A percentile compares a stretch with the other conserved stretches of the same genome.
phyloP scores from a whole-genome alignment of 805 yeast species.

The Lachancea dasiensis region DNA sequence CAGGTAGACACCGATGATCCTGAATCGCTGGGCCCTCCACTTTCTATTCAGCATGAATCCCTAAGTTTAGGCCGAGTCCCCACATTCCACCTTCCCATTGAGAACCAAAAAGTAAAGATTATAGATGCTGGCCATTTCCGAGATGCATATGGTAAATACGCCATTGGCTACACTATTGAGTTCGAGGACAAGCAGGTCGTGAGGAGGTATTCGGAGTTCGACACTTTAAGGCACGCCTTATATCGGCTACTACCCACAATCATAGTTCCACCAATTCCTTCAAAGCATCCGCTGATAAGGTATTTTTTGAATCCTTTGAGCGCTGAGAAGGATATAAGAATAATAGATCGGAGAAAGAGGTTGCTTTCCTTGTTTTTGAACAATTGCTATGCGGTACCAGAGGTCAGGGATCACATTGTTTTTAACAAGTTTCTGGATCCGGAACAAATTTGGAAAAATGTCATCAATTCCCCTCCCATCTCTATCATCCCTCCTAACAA shows the following conservation, averaged over 20 bases:
- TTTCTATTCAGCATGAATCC: neutral
- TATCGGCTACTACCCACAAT: slow-evolving; percentile 70
- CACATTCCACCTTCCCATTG: neutral
- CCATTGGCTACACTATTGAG: slow-evolving; percentile 75
- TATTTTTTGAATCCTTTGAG: slow-evolving; percentile 40
- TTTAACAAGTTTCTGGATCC: slow-evolving; percentile 82
- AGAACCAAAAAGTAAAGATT: slow-evolving; percentile 38
- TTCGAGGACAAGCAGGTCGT: slow-evolving; percentile 57
- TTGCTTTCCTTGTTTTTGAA: slow-evolving; percentile 72
- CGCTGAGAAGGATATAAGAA: slow-evolving; percentile 39
- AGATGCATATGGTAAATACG: slow-evolving; percentile 72
- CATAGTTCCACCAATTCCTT: slow-evolving; percentile 91
- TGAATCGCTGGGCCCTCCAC: neutral
- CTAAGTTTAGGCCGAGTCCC: slow-evolving; percentile 1
- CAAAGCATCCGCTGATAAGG: slow-evolving; percentile 60
- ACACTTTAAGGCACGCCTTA: slow-evolving; percentile 66
- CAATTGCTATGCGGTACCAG: slow-evolving; percentile 56
- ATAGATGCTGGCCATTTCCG: slow-evolving; percentile 80
- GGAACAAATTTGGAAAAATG: slow-evolving; percentile 78
- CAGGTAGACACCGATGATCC: neutral
- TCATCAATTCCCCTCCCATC: slow-evolving; percentile 49
- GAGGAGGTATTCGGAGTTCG: slow-evolving; percentile 90
- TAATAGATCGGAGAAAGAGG: slow-evolving; percentile 65
- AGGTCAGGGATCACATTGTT: slow-evolving; percentile 52
- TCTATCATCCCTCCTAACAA: slow-evolving; percentile 46